These are phyloP conservation scores for Lachancea kluyveri DNA, from an alignment of 805 yeast species.

Conservation along the genomic window DNA sequence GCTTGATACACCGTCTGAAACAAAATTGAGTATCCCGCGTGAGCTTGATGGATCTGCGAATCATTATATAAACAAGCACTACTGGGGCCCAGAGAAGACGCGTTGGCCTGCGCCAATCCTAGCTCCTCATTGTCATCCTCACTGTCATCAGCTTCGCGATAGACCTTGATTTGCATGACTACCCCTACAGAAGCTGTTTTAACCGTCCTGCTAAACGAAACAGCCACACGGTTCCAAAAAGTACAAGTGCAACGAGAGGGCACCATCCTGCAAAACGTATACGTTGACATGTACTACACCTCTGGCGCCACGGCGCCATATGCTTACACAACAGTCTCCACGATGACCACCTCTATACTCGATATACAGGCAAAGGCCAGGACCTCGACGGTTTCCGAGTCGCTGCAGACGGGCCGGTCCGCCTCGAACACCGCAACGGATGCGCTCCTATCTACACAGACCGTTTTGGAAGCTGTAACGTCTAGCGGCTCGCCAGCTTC, in stretches of 20 bases:
- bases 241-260: conserved; percentile 1
- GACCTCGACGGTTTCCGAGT: neutral
- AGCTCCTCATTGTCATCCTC: no score
- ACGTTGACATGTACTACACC: conserved; percentile 7
- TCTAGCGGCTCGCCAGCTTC: neutral
- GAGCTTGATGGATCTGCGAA: no score
- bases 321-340: conserved; percentile 6
- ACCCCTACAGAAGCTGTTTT: no score
- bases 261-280: conserved; percentile 7
- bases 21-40: no score
- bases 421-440: neutral
- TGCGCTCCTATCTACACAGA: neutral
- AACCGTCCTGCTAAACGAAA: no score
- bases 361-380: neutral
- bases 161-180: no score
- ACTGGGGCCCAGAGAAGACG: no score
- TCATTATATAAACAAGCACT: no score
- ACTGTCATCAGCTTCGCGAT: no score
- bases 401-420: neutral
- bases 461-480: neutral
- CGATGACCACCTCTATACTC: conserved; percentile 1
- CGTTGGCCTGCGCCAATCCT: no score
- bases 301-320: conserved; percentile 6
- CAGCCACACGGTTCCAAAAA: neutral
- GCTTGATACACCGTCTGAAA: no score